These are phyloP conservation scores for Pochonia chlamydosporia DNA, from an alignment of 2,329 filamentous ascomycete species.

Conservation along the genomic window DNA sequence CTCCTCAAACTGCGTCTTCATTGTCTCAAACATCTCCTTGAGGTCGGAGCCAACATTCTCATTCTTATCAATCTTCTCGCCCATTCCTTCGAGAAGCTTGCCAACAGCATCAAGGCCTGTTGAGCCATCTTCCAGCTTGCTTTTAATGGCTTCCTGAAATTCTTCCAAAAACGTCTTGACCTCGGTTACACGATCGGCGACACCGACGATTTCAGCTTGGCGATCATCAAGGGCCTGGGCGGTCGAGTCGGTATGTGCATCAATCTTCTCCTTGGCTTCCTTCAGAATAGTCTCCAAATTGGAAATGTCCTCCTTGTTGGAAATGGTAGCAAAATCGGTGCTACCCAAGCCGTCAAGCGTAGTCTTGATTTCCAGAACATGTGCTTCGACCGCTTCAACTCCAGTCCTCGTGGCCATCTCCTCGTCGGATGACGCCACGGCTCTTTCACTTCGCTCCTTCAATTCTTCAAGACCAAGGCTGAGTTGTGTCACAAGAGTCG, in stretches of 20 bases:
- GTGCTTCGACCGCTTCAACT: slow-evolving; percentile 71
- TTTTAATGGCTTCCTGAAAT: slow-evolving; percentile 69
- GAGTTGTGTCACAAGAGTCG: slow-evolving; percentile 73
- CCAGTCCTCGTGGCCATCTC: slow-evolving; percentile 75
- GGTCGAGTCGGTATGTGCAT: slow-evolving; percentile 64
- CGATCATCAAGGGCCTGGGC: slow-evolving; percentile 78
- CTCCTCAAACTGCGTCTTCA: slow-evolving; percentile 84
- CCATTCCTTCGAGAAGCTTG: slow-evolving; percentile 60
- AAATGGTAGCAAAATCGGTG: slow-evolving; percentile 63
- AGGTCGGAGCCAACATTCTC: slow-evolving; percentile 55
- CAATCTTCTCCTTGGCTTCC: slow-evolving; percentile 63
- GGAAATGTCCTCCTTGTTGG: slow-evolving; percentile 67
- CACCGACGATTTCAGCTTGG: slow-evolving; percentile 73
- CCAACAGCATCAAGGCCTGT: slow-evolving; percentile 68
- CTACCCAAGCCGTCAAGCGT: slow-evolving; percentile 68
- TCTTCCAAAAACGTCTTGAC: slow-evolving; percentile 73
- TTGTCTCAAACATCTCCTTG: slow-evolving; percentile 65
- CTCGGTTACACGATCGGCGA: slow-evolving; percentile 72
- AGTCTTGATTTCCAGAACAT: slow-evolving; percentile 80
- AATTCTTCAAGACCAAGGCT: slow-evolving; percentile 71
- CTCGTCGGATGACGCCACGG: slow-evolving; percentile 42
- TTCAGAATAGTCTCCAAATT: slow-evolving; percentile 62
- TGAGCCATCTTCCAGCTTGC: slow-evolving; percentile 70
- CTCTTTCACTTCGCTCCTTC: slow-evolving; percentile 49
- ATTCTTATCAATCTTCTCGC: slow-evolving; percentile 56